These are phyloP conservation scores for Limnomonas spitsbergensis DNA, from an alignment of 139 green algal genomes.

Conservation along the genomic window DNA sequence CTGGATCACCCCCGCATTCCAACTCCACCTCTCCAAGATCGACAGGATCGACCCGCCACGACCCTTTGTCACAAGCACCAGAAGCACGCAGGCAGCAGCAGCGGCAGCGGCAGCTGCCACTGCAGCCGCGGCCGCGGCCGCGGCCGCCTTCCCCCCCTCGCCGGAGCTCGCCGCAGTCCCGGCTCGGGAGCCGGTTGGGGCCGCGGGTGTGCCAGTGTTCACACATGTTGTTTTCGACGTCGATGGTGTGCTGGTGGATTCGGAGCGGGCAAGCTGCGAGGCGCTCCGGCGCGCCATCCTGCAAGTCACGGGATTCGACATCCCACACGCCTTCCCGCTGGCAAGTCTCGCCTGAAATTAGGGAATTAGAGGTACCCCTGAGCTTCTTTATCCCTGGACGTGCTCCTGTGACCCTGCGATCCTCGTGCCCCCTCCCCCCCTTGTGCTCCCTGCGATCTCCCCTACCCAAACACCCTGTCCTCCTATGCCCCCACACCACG, in stretches of 20 bases:
- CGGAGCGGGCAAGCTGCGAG: conserved; percentile 66
- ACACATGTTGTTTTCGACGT: conserved; percentile 73
- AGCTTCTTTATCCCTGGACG: no score
- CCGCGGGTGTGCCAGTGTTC: conserved; percentile 44
- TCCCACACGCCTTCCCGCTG: conserved; percentile 65
- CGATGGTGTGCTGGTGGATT: conserved; percentile 38
- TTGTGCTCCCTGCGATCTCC: not conserved
- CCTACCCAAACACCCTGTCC: not conserved
- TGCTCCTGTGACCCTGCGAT: no score
- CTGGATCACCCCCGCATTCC: conserved; percentile 79
- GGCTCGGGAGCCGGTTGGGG: not conserved
- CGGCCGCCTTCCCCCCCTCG: not conserved
- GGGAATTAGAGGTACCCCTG: no score
- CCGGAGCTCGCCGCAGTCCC: not conserved
- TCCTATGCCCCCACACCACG: not conserved
- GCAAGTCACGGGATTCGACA: conserved; percentile 71
- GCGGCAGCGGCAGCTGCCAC: not conserved
- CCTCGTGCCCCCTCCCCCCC: not conserved
- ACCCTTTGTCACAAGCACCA: conserved; percentile 16
- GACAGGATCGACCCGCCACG: conserved; percentile 34
- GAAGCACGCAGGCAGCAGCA: not conserved
- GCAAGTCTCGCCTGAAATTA: not conserved
- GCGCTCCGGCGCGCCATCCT: conserved; percentile 58
- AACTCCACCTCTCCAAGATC: conserved; percentile 63
- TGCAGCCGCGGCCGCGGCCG: not conserved